A percentile compares a stretch with the other conserved stretches of the same genome.
phyloP scores from a whole-genome alignment of 495 filamentous ascomycete genomes.

The Viridothelium virens region DNA sequence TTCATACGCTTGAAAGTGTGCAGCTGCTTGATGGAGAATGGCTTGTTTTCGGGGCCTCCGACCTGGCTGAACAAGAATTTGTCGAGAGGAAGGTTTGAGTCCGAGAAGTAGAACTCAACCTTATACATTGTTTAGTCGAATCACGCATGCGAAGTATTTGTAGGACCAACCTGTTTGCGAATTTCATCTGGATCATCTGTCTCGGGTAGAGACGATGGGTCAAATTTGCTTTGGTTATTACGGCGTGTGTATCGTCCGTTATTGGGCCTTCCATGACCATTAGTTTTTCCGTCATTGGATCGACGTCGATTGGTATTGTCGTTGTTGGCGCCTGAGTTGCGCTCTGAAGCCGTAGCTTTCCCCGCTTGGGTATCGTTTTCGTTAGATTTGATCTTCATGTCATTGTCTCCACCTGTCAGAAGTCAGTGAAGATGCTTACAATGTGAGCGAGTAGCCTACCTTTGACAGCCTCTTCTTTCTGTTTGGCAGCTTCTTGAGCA shows the following conservation, averaged over 20 bases:
- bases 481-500: slow-evolving; percentile 5
- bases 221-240: slow-evolving; percentile 3
- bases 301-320: background rate
- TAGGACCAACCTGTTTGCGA: slow-evolving; percentile 58
- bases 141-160: slow-evolving; percentile 10
- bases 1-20: slow-evolving; percentile 89
- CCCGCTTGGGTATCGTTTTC: background rate
- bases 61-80: slow-evolving; percentile 73
- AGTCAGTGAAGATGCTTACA: background rate
- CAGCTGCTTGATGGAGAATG: slow-evolving; percentile 67
- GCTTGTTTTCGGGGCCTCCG: slow-evolving; percentile 66
- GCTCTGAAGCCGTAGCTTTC: background rate
- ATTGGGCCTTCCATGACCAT: slow-evolving; percentile 3
- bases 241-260: slow-evolving; percentile 30
- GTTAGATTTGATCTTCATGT: background rate
- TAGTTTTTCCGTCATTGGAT: too few species aligned
- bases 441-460: background rate
- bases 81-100: slow-evolving; percentile 82
- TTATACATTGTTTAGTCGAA: slow-evolving; percentile 34
- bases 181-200: slow-evolving; percentile 69
- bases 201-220: slow-evolving; percentile 53
- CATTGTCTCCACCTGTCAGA: background rate
- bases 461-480: background rate
- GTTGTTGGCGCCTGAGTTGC: background rate
- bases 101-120: slow-evolving; percentile 98